A percentile compares a stretch with the other conserved stretches of the same genome.
phyloP scores from a whole-genome alignment of 768 basidiomycete genomes.

The Naganishia randhawae region DNA sequence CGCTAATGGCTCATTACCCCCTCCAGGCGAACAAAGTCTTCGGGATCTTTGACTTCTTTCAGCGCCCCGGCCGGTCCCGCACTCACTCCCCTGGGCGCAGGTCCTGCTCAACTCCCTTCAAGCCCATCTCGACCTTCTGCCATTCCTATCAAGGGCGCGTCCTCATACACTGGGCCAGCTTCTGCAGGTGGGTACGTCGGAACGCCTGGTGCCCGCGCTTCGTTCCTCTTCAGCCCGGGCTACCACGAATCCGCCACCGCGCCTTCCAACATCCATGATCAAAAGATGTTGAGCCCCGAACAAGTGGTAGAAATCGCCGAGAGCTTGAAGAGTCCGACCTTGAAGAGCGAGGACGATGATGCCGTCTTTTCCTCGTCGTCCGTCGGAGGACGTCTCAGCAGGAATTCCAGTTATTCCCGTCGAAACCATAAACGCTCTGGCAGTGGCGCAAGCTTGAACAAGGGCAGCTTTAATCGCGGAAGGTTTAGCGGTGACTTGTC shows the following conservation, averaged over 20 bases:
- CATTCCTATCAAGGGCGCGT: slow-evolving; percentile 25
- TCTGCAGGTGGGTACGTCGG: slow-evolving; percentile 38
- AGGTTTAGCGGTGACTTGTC: slow-evolving; percentile 10
- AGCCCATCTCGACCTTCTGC: slow-evolving; percentile 16
- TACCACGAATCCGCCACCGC: slow-evolving; percentile 26
- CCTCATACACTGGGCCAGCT: not conserved
- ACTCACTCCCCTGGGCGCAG: slow-evolving; percentile 27
- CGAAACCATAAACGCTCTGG: slow-evolving; percentile 16
- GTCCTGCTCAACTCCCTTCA: slow-evolving; percentile 42
- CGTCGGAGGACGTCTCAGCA: not conserved
- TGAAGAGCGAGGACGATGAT: slow-evolving; percentile 39
- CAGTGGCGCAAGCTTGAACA: not conserved
- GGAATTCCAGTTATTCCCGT: not conserved
- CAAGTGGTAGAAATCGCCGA: slow-evolving; percentile 45
- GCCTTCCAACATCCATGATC: slow-evolving; percentile 28
- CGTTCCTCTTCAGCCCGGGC: slow-evolving; percentile 29
- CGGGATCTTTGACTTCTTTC: slow-evolving; percentile 37
- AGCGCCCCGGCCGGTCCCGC: not conserved
- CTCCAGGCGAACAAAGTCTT: not conserved
- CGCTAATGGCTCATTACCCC: not conserved
- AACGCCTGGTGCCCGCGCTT: slow-evolving; percentile 29
- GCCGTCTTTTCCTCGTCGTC: slow-evolving; percentile 18
- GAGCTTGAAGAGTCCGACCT: slow-evolving; percentile 38
- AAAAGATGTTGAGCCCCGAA: slow-evolving; percentile 40
- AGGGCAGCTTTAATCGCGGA: slow-evolving; percentile 8